Evolutionary conservation across 2,329 filamentous ascomycete species (phyloP).

Genomic region (Colletotrichum abscissum): DNA sequence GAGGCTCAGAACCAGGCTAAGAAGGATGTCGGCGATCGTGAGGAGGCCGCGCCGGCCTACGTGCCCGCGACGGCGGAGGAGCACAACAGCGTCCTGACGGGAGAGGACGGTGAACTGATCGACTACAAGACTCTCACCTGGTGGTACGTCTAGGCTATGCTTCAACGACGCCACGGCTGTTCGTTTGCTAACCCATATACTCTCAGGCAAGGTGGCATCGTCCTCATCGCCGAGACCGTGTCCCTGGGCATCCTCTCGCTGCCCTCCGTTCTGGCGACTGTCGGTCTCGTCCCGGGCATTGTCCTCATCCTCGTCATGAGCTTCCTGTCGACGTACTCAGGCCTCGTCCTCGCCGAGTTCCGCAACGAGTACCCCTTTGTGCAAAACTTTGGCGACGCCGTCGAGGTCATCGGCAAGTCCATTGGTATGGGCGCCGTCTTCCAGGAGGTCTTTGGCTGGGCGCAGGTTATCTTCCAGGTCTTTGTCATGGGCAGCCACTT

Average conservation of each 20-base stretch:
- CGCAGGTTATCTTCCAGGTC: slow-evolving; percentile 70
- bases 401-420: slow-evolving; percentile 62
- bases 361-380: slow-evolving; percentile 77
- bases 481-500: slow-evolving; percentile 78
- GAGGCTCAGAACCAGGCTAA: slow-evolving; percentile 13
- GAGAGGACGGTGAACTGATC: slow-evolving; percentile 39
- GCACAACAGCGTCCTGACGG: slow-evolving; percentile 23
- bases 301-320: slow-evolving; percentile 75
- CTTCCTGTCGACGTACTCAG: slow-evolving; percentile 74
- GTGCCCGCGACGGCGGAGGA: slow-evolving; percentile 13
- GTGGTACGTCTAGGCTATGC: slow-evolving; percentile 45
- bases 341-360: slow-evolving; percentile 72
- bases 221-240: slow-evolving; percentile 57
- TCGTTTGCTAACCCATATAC: background rate
- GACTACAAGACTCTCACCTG: slow-evolving; percentile 51
- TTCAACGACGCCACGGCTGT: too few species aligned
- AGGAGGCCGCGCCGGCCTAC: slow-evolving; percentile 27
- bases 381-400: slow-evolving; percentile 74
- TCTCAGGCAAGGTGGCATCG: slow-evolving; percentile 56
- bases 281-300: slow-evolving; percentile 79
- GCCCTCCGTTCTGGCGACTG: slow-evolving; percentile 77
- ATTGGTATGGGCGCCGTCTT: slow-evolving; percentile 63
- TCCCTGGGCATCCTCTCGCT: slow-evolving; percentile 74
- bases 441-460: slow-evolving; percentile 68
- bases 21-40: slow-evolving; percentile 1